phyloP scores from a whole-genome alignment of 768 basidiomycete genomes.

The Xanthoconium stramineum region DNA sequence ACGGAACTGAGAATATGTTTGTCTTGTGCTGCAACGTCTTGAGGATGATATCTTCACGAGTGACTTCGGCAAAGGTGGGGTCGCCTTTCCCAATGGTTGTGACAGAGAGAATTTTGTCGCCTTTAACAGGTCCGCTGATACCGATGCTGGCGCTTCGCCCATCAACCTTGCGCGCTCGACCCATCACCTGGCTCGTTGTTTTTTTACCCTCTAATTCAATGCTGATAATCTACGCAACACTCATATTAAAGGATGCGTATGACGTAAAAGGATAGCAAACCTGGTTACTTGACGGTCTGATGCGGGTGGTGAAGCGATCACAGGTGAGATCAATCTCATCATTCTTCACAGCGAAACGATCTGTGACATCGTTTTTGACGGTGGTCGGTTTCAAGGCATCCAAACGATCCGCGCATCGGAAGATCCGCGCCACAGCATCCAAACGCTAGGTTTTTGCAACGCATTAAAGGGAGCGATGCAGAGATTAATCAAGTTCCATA shows the following conservation, averaged over 20 bases:
- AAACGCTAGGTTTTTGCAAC: slow-evolving; percentile 35
- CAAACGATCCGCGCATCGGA: slow-evolving; percentile 43
- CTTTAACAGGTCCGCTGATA: slow-evolving; percentile 22
- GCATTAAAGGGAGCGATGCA: neutral
- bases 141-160: slow-evolving; percentile 39
- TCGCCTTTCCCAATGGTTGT: slow-evolving; percentile 51
- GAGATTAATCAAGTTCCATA: slow-evolving; percentile 14
- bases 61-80: slow-evolving; percentile 52
- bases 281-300: slow-evolving; percentile 36
- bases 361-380: slow-evolving; percentile 41
- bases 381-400: slow-evolving; percentile 45
- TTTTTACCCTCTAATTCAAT: slow-evolving; percentile 15
- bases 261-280: slow-evolving; percentile 29
- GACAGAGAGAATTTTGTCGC: slow-evolving; percentile 30
- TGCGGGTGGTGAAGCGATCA: slow-evolving; percentile 43
- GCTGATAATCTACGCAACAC: slow-evolving; percentile 13
- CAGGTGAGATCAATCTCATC: slow-evolving; percentile 35
- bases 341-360: slow-evolving; percentile 26
- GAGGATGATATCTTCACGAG: slow-evolving; percentile 24
- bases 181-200: slow-evolving; percentile 3
- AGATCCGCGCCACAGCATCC: slow-evolving; percentile 43
- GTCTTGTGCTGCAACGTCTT: slow-evolving; percentile 14
- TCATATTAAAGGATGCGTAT: neutral
- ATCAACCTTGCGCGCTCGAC: slow-evolving; percentile 22
- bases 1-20: slow-evolving; percentile 19